Percentiles rank a stretch among this genome's conserved stretches.
Evolutionary conservation across 2,329 filamentous ascomycete genomes (phyloP).

Genomic region (Chalaropsis thielavioides): DNA sequence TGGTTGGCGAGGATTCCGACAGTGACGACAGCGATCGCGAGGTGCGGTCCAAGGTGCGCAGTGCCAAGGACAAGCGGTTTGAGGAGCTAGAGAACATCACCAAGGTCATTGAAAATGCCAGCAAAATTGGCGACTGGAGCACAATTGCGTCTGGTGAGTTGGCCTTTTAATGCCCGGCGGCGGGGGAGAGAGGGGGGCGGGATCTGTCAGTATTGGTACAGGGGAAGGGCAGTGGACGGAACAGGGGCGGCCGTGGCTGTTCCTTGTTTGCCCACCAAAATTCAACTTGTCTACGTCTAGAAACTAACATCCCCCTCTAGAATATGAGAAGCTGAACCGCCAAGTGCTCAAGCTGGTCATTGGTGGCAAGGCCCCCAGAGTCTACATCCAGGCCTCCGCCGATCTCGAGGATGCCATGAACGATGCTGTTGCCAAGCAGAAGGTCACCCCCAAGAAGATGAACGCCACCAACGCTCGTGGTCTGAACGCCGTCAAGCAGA

Average conservation of each 20-base stretch:
- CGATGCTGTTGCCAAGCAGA: constrained; percentile 88
- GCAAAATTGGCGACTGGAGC: constrained; percentile 97
- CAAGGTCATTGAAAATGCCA: constrained; percentile 83
- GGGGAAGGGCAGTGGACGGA: too few species aligned
- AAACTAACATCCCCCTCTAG: constrained; percentile 31
- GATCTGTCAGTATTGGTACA: too few species aligned
- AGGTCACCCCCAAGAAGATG: constrained; percentile 96
- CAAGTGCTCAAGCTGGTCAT: constrained; percentile 67
- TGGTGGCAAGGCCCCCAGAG: constrained; percentile 67
- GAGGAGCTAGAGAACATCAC: constrained; percentile 88
- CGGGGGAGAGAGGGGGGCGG: neutral
- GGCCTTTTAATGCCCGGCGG: constrained; percentile 4
- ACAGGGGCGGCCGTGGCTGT: too few species aligned
- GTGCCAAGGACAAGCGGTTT: constrained; percentile 91
- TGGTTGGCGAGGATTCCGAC: constrained; percentile 59
- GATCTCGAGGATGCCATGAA: constrained; percentile 91
- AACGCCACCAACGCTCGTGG: constrained; percentile 89
- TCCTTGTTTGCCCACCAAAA: neutral
- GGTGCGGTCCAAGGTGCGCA: constrained; percentile 75
- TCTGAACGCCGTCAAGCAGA: constrained; percentile 93
- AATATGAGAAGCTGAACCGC: constrained; percentile 88
- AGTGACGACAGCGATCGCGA: constrained; percentile 83
- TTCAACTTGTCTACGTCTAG: neutral
- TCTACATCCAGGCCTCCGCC: constrained; percentile 83
- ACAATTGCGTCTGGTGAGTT: constrained; percentile 71